These are phyloP conservation scores for Centrapalus pauciflorus DNA, from an alignment of 129 eudicot species.

Conservation along the genomic window DNA sequence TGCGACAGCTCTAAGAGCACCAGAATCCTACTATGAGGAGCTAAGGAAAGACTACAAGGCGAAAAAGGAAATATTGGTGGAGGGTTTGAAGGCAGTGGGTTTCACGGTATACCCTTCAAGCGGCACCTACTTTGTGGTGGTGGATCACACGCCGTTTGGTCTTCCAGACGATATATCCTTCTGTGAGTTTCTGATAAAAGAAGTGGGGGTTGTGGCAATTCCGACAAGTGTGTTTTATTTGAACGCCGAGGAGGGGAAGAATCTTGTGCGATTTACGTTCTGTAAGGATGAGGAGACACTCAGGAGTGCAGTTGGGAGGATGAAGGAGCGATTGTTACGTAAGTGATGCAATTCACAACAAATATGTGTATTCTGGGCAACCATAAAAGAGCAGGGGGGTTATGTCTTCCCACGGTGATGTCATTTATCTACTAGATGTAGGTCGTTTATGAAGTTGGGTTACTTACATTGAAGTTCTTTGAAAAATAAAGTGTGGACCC, in stretches of 20 bases:
- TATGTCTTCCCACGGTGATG: too few relatives aligned
- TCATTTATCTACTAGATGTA: too few relatives aligned
- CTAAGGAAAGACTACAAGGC: slow-evolving; percentile 60
- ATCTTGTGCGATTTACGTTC: slow-evolving; percentile 88
- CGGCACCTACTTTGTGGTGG: slow-evolving; percentile 95
- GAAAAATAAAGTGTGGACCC: slow-evolving; percentile 13
- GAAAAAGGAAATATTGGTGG: slow-evolving; percentile 77
- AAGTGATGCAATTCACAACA: slow-evolving; percentile 30
- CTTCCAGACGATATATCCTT: slow-evolving; percentile 70
- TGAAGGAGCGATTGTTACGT: slow-evolving; percentile 61
- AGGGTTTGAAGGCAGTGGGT: slow-evolving; percentile 82
- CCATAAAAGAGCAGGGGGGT: not conserved
- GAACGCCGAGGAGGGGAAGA: slow-evolving; percentile 85
- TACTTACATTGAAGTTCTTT: not conserved
- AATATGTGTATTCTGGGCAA: not conserved
- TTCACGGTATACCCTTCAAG: slow-evolving; percentile 83
- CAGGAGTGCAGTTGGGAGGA: slow-evolving; percentile 77
- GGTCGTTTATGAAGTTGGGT: not conserved
- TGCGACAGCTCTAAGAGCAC: slow-evolving; percentile 61
- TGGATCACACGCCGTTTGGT: slow-evolving; percentile 89
- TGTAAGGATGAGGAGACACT: slow-evolving; percentile 95
- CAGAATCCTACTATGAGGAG: slow-evolving; percentile 76
- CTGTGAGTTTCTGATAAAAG: slow-evolving; percentile 90
- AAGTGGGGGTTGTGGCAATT: slow-evolving; percentile 98
- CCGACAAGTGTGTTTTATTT: slow-evolving; percentile 94